Base-by-base conservation (phyloP, 805 yeast species). In the Kodamaea neixiangensis region DNA sequence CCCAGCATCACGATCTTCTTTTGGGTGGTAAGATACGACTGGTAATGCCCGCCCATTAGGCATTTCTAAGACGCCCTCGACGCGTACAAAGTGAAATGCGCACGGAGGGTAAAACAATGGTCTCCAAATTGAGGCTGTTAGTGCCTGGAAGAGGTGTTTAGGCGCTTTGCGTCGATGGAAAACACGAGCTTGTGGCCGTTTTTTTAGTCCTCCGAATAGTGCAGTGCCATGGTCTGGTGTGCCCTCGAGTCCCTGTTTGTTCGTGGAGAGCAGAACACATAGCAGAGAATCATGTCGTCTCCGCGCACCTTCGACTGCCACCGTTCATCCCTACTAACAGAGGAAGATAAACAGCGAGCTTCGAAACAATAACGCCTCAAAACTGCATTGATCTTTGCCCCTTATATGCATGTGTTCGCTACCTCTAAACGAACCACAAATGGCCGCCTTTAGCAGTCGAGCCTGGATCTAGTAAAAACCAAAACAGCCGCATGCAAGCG, bases 401-500 rank as follows among this genome's bases (percentile, higher is more conserved):
- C 41, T 37, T 37, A 37, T 14, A 10, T 19, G 21, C 41, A 37
- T 37, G 41, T 17, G 19, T 37, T 37, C 41, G 21, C 41, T 37
- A 37, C 19, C 19, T 37, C 21, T 25, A 37, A 37, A 17, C 21
- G 41, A 37, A 37, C n/a, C 41, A 37, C 41, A 37, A 37, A 25
- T 37, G 19, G n/a, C 41, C 41, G 41, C 41, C 41, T 37, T 37
- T 15, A 19, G 41, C 13, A 11, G 19, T 3, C 17, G 41, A 19
- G 11, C 15, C 41, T 17, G 21, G 19, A 37, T 17, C 41, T 15
- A 19, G 41, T 2, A 37, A 37, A 14, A 37, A 37, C 19, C 7
- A 17, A 37, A 37, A 37, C 41, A 37, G 41, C 41, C 41, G 41
- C 41, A 37, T 37, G 41, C 41, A 37, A 18, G 21, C 41, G 4